A percentile compares a stretch with the other conserved stretches of the same genome.
Conservation (phyloP, 495 filamentous ascomycete species). For the Penicillium paxilli region DNA sequence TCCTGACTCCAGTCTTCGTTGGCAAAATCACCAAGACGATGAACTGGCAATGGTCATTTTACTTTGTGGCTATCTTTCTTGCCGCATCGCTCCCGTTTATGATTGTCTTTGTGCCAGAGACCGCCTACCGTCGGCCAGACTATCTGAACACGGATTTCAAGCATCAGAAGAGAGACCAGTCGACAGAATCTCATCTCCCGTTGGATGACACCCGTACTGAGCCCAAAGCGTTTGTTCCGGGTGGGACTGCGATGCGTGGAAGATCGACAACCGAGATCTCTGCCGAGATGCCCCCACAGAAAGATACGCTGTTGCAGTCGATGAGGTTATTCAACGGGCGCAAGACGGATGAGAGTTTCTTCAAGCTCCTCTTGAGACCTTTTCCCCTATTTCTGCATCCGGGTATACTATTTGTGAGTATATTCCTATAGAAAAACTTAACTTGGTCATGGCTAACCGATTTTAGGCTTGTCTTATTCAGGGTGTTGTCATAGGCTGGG, state of each 20-base stretch:
- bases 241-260: background rate
- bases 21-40: constrained; percentile 79
- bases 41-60: constrained; percentile 78
- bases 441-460: constrained; percentile 4
- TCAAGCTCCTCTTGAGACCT: constrained; percentile 60
- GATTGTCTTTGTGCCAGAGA: constrained; percentile 83
- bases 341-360: constrained; percentile 65
- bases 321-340: constrained; percentile 78
- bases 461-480: constrained; percentile 76
- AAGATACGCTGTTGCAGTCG: constrained; percentile 52
- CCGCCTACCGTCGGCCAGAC: constrained; percentile 67
- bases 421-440: background rate
- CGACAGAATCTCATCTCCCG: constrained; percentile 13
- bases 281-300: constrained; percentile 25
- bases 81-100: constrained; percentile 63
- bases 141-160: constrained; percentile 63
- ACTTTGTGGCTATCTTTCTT: constrained; percentile 67
- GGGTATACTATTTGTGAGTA: constrained; percentile 72
- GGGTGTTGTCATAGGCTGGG: constrained; percentile 91
- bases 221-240: constrained; percentile 15
- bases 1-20: constrained; percentile 85
- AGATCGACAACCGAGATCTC: constrained; percentile 13
- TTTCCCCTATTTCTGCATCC: constrained; percentile 75
- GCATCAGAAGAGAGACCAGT: constrained; percentile 15
- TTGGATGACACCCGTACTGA: constrained; percentile 6